These are phyloP conservation scores for Epichloe hybrida DNA, from an alignment of 2,329 filamentous ascomycete species.

Conservation along the genomic window DNA sequence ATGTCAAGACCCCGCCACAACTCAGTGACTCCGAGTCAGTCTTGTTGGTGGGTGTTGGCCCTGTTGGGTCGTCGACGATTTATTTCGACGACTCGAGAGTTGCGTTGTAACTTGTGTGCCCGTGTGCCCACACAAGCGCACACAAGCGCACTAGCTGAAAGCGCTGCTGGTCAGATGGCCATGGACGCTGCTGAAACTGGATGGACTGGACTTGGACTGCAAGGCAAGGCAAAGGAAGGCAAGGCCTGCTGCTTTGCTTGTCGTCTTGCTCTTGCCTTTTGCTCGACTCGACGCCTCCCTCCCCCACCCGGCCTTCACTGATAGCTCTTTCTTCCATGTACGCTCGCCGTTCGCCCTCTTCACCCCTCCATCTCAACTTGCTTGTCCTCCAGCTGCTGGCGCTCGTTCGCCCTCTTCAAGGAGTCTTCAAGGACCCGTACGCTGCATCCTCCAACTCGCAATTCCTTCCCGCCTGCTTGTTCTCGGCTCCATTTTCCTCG, in stretches of 20 bases:
- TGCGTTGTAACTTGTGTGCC: no score
- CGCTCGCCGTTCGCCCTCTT: neutral
- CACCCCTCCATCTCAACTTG: neutral
- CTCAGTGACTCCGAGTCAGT: conserved; percentile 2
- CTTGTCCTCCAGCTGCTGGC: neutral
- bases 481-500: neutral
- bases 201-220: neutral
- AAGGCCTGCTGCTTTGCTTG: no score
- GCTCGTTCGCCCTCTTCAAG: neutral
- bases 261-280: neutral
- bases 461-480: neutral
- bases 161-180: neutral
- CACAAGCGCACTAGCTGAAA: neutral
- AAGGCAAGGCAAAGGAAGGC: neutral
- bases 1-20: neutral
- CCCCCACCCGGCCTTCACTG: neutral
- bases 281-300: neutral
- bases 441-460: neutral
- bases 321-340: neutral
- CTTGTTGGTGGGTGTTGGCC: no score
- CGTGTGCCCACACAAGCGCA: no score
- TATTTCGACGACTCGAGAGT: no score
- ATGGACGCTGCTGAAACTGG: neutral
- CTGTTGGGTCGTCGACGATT: no score
- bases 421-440: neutral